Base-by-base conservation (phyloP, 768 basidiomycete species). In the Lepiota brunneoincarnata region DNA sequence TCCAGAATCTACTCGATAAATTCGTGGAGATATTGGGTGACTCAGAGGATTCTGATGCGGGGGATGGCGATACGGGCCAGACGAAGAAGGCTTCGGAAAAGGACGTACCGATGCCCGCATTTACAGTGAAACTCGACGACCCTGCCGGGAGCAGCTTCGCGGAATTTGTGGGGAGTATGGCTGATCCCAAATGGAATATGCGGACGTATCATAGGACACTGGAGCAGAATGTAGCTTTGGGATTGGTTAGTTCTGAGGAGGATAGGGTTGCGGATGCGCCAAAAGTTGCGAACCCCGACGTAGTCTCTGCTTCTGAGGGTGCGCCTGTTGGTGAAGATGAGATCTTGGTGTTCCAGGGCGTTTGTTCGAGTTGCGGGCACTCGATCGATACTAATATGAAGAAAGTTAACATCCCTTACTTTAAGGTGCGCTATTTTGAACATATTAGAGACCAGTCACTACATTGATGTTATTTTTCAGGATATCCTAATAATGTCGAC, bases 401-500 rank as follows among this genome's bases (percentile, higher is more conserved):
- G 79, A 91, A 90, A 66, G 89, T 98, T 60, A 85, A 83, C 57
- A 97, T 99, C 60, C 97, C 97, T 0, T 93, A 99, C 70, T 98
- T 99, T 81, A 93, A 99, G 81, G 94, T 87, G 46, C 46, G 76
- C 59, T 18, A 34, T 3, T 7, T 15, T 43, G 18, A 18, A 21
- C 44, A 14, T 49, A 24, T 7, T 28, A 51, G 17, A 9, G 21
- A 38, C 28, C 39, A 17, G 11, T 10, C 39, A 18, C 15, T 1
- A n/a, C n/a, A 24, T 14, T 37, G 9, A 23, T 17, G 17, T 39
- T 20, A 21, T 6, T 31, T 6, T 58, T 12, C 49, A 97, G 95
- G 94, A 99, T 61, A 87, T 93, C 52, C 72, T 98, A 50, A 96
- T 98, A 71, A 98, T 98, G 94, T 96, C 96, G 20, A 95, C 95